Evolutionary conservation across 1,139 yeast species (phyloP).

Genomic region (Debaryomycetaceae sp.): DNA sequence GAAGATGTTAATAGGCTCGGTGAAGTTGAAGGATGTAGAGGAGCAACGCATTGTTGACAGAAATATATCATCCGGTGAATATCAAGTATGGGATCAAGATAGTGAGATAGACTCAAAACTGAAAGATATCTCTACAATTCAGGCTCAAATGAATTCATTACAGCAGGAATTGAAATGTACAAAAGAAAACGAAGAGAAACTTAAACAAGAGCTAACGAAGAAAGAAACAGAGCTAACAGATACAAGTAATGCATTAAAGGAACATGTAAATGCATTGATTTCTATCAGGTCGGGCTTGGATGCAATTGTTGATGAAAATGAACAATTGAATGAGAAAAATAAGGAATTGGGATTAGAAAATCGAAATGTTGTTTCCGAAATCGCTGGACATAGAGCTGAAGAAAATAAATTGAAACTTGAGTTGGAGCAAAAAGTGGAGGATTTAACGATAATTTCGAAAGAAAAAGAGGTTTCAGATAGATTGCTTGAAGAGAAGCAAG

Average conservation of each 20-base stretch:
- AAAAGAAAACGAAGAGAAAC: neutral
- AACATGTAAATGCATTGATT: neutral
- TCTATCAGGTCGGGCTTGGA: neutral
- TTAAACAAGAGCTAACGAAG: neutral
- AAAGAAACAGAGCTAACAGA: neutral
- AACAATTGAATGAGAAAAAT: neutral
- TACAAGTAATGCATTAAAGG: neutral
- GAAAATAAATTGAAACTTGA: neutral
- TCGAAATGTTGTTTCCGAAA: neutral
- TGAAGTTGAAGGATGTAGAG: too few relatives aligned
- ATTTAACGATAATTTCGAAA: neutral
- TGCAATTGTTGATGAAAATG: slow-evolving; percentile 1
- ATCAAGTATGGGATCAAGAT: too few relatives aligned
- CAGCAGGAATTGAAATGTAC: neutral
- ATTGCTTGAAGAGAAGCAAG: neutral
- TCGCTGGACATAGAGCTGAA: neutral
- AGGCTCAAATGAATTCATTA: too few relatives aligned
- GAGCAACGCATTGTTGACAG: too few relatives aligned
- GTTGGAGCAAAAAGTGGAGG: neutral
- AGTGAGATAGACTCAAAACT: too few relatives aligned
- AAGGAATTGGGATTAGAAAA: neutral
- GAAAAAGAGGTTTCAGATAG: neutral
- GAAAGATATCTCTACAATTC: too few relatives aligned
- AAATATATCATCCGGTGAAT: too few relatives aligned
- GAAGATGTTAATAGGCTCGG: too few relatives aligned